Evolutionary conservation across 2,329 filamentous ascomycete species (phyloP).

Genomic region (Colletotrichum cereale): DNA sequence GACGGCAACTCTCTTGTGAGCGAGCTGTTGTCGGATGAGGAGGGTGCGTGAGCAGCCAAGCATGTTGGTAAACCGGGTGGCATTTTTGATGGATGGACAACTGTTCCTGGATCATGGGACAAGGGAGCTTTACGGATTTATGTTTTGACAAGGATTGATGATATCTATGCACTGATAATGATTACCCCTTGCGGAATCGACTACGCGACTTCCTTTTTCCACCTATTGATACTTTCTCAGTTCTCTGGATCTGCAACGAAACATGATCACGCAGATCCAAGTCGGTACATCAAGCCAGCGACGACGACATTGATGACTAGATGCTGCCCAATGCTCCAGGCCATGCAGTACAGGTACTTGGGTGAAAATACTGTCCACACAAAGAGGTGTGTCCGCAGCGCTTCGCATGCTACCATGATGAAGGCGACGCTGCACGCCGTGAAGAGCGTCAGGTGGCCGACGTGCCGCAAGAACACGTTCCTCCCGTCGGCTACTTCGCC

Average conservation of each 20-base stretch:
- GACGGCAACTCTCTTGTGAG: constrained; percentile 54
- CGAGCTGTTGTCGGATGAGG: constrained; percentile 57
- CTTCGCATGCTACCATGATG: constrained; percentile 91
- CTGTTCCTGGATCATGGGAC: background rate
- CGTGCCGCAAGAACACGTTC: constrained; percentile 62
- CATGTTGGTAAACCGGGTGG: background rate
- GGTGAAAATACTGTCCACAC: constrained; percentile 99
- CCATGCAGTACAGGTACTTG: constrained; percentile 93
- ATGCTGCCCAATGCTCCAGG: constrained; percentile 89
- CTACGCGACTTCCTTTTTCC: background rate
- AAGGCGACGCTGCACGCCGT: constrained; percentile 72
- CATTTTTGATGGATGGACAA: constrained; percentile 14
- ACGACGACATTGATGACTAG: constrained; percentile 76
- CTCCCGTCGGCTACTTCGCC: constrained; percentile 38
- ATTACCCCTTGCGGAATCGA: constrained; percentile 18
- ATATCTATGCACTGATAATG: constrained; percentile 37
- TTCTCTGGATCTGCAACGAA: background rate
- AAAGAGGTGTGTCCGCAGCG: constrained; percentile 89
- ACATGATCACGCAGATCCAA: constrained; percentile 48
- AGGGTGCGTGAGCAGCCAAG: constrained; percentile 43
- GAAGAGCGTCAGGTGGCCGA: constrained; percentile 78
- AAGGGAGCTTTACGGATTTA: constrained; percentile 13
- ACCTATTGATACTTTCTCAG: background rate
- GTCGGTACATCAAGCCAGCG: constrained; percentile 69
- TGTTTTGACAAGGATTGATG: constrained; percentile 29